These are phyloP conservation scores for Cudoniella acicularis DNA, from an alignment of 495 filamentous ascomycete species.

Conservation along the genomic window DNA sequence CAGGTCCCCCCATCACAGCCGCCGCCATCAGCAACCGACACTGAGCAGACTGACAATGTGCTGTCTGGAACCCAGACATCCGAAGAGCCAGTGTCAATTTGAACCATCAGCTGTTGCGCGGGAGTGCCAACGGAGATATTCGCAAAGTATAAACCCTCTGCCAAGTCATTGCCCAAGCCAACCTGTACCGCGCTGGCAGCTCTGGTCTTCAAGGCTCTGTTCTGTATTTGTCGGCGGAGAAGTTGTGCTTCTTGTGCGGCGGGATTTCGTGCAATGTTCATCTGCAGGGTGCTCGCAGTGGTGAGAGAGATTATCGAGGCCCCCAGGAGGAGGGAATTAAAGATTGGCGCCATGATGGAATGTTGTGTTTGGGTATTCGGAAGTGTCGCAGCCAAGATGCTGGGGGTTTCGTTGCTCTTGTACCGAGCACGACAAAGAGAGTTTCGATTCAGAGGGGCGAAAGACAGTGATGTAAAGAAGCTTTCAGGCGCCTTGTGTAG, in stretches of 20 bases:
- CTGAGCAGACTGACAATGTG: conserved; percentile 53
- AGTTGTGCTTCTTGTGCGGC: conserved; percentile 15
- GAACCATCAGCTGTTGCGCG: conserved; percentile 58
- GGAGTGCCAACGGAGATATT: conserved; percentile 71
- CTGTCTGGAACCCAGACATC: conserved; percentile 82
- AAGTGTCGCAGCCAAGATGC: too few relatives aligned
- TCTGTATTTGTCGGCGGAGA: conserved; percentile 3
- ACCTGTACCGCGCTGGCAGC: conserved; percentile 11
- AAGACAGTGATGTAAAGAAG: too few relatives aligned
- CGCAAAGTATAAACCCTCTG: conserved; percentile 52
- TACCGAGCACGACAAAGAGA: too few relatives aligned
- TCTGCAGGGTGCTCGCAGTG: conserved; percentile 13
- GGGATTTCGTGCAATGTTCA: conserved; percentile 8
- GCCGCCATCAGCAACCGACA: conserved; percentile 1
- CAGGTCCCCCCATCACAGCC: conserved; percentile 47
- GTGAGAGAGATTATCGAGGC: conserved; percentile 13
- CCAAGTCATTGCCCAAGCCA: conserved; percentile 14
- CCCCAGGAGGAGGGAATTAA: not conserved
- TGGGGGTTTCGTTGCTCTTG: too few relatives aligned
- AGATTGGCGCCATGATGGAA: not conserved
- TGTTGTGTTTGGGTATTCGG: too few relatives aligned
- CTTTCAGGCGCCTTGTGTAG: too few relatives aligned
- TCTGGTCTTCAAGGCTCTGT: not conserved
- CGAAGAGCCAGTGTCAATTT: conserved; percentile 83
- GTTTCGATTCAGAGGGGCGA: too few relatives aligned